Conservation (phyloP, 306 rosid species). For the Pterocarpus macrocarpus region DNA sequence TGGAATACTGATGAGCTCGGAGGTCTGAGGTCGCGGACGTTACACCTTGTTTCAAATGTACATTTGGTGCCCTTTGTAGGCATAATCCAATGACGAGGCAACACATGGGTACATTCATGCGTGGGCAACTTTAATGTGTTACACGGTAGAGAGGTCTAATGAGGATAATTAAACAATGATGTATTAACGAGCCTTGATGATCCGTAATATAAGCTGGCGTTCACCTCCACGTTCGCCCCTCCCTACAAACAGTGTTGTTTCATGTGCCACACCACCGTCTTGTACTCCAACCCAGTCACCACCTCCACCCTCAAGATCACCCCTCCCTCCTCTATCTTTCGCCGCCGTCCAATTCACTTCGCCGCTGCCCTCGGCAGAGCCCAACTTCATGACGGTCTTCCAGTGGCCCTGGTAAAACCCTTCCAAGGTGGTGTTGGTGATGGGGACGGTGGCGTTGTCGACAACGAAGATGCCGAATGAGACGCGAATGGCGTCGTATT, state of each 20-base stretch:
- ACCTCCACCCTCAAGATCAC: conserved; percentile 64
- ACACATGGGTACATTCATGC: no score
- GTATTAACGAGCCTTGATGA: no score
- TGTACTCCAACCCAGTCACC: conserved; percentile 68
- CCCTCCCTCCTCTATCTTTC: not conserved
- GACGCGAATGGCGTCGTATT: conserved; percentile 58
- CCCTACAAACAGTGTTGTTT: conserved; percentile 59
- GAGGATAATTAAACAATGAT: no score
- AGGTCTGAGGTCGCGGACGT: no score
- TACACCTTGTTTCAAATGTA: no score
- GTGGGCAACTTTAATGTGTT: no score
- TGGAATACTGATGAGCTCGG: no score
- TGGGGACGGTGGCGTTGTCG: conserved; percentile 26
- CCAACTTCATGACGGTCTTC: conserved; percentile 54
- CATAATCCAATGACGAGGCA: no score
- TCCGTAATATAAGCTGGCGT: not conserved
- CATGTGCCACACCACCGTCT: conserved; percentile 61
- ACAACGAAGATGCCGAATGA: conserved; percentile 40
- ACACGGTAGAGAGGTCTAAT: no score
- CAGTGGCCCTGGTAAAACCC: conserved; percentile 76
- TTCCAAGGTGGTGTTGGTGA: conserved; percentile 32
- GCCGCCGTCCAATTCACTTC: conserved; percentile 49
- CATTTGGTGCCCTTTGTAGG: no score
- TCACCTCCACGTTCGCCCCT: conserved; percentile 61
- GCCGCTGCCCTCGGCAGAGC: not conserved